Base-by-base conservation (phyloP, 768 basidiomycete genomes). In the Mycena rebaudengoi region DNA sequence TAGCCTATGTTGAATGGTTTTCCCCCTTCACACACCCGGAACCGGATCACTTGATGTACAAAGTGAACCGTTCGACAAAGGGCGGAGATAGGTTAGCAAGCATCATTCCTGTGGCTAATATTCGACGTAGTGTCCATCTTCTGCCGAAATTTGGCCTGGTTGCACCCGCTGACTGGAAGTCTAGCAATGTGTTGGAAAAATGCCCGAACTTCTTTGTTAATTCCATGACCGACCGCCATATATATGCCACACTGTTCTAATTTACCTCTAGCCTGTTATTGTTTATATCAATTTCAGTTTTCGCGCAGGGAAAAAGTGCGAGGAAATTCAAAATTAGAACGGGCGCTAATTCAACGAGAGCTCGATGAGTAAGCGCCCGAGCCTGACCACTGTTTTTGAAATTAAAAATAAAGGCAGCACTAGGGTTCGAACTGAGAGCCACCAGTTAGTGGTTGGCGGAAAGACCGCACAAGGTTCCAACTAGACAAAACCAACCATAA, bases 141-240 rank as follows among this genome's bases (percentile, higher is more conserved):
- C 49, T 68, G n/a, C 74, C 77, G 0, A 62, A 67, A 8, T 72
- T 71, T 30, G 71, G 73, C 8, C 52, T 53, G 4, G 53, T 21
- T 2, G 68, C 54, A 4, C 70, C 69, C 26, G 45, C 40, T 4
- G 68, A 73, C 10, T 78, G 76, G 76, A 69, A 66, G 0, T 66
- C 66, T 25, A 70, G 65, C 20, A 74, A 59, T 33, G 70, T 75
- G 11, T 60, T 78, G 7, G 76, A 78, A 8, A 3, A 43, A 20
- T 71, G 69, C 55, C 35, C 63, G n/a, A 51, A 21, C 7, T 78
- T 77, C 50, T 74, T 57, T 54, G 58, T 74, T 11, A 75, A 69
- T 53, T 46, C 66, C 0, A 74, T 71, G 26, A 60, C 52, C 25
- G 73, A 76, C 49, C 18, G 57, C 46, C 69, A 76, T 50, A 64